Evolutionary conservation across 2,329 filamentous ascomycete genomes (phyloP).

Genomic region (Ramichloridium luteum): DNA sequence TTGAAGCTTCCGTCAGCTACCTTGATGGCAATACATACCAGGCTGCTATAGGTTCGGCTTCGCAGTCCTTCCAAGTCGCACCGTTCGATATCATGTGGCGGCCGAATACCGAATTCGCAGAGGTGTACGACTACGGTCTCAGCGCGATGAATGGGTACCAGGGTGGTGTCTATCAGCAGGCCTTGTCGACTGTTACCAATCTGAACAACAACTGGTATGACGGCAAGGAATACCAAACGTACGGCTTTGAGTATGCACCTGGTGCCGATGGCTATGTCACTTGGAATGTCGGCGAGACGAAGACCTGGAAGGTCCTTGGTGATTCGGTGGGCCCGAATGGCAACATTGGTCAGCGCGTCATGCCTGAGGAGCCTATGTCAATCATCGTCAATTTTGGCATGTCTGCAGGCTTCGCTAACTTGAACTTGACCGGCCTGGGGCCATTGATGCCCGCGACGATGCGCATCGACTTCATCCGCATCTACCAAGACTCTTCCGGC

Average conservation of each 20-base stretch:
- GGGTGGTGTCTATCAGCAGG: constrained; percentile 51
- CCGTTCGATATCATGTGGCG: constrained; percentile 61
- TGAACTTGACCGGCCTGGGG: constrained; percentile 46
- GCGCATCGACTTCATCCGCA: constrained; percentile 56
- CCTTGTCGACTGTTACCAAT: constrained; percentile 48
- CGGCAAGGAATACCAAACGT: constrained; percentile 49
- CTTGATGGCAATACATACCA: constrained; percentile 29
- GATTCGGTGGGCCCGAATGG: constrained; percentile 54
- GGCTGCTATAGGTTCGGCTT: constrained; percentile 46
- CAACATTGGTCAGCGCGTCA: constrained; percentile 53
- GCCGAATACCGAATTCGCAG: constrained; percentile 46
- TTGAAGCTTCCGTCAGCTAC: constrained; percentile 52
- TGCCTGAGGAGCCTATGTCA: constrained; percentile 56
- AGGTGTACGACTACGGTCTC: constrained; percentile 49
- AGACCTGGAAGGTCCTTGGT: constrained; percentile 52
- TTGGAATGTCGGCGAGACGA: constrained; percentile 56
- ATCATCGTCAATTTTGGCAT: constrained; percentile 60
- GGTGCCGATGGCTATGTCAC: constrained; percentile 48
- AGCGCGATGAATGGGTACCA: constrained; percentile 49
- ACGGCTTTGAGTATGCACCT: constrained; percentile 51
- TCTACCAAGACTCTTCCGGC: constrained; percentile 52
- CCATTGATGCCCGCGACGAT: constrained; percentile 50
- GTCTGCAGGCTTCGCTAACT: constrained; percentile 50
- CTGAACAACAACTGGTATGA: constrained; percentile 57
- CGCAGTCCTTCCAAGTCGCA: constrained; percentile 53